A percentile compares a stretch with the other conserved stretches of the same genome.
phyloP scores from a whole-genome alignment of 495 filamentous ascomycete genomes.

The Aspergillus sparsus region DNA sequence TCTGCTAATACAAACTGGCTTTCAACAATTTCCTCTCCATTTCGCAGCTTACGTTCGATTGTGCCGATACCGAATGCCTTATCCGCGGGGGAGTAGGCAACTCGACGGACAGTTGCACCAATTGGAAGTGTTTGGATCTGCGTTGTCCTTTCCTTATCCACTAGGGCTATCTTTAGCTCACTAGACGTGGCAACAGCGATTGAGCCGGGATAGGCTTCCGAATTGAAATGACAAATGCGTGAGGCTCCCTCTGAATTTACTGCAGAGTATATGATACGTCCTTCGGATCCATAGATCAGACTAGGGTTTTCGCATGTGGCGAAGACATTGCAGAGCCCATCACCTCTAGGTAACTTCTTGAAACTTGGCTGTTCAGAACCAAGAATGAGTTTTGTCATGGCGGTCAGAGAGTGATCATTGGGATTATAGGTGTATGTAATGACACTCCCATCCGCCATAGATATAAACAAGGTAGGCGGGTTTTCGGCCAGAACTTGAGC shows the following conservation, averaged over 20 bases:
- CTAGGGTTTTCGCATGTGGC: conserved; percentile 92
- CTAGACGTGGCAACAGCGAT: conserved; percentile 76
- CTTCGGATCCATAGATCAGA: conserved; percentile 86
- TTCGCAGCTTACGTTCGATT: conserved; percentile 62
- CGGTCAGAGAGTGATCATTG: conserved; percentile 57
- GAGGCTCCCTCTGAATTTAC: conserved; percentile 89
- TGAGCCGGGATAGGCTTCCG: conserved; percentile 74
- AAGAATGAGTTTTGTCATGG: conserved; percentile 78
- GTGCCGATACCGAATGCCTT: conserved; percentile 86
- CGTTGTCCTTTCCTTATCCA: conserved; percentile 83
- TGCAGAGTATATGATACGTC: conserved; percentile 86
- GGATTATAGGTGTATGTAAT: conserved; percentile 77
- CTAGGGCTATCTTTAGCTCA: conserved; percentile 75
- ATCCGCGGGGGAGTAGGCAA: conserved; percentile 79
- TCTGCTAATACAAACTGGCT: conserved; percentile 64
- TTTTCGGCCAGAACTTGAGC: conserved; percentile 64
- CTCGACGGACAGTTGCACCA: conserved; percentile 78
- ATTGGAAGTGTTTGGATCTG: conserved; percentile 80
- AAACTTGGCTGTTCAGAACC: conserved; percentile 84
- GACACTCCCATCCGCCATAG: conserved; percentile 94
- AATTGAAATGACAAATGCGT: conserved; percentile 78
- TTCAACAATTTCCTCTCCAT: conserved; percentile 58
- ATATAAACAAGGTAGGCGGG: conserved; percentile 78
- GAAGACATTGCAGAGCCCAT: conserved; percentile 77
- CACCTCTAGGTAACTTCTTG: conserved; percentile 66